Percentiles rank a stretch among this genome's conserved stretches.
Conservation (phyloP, 2,329 filamentous ascomycete genomes). For the Trichophyton benhamiae region DNA sequence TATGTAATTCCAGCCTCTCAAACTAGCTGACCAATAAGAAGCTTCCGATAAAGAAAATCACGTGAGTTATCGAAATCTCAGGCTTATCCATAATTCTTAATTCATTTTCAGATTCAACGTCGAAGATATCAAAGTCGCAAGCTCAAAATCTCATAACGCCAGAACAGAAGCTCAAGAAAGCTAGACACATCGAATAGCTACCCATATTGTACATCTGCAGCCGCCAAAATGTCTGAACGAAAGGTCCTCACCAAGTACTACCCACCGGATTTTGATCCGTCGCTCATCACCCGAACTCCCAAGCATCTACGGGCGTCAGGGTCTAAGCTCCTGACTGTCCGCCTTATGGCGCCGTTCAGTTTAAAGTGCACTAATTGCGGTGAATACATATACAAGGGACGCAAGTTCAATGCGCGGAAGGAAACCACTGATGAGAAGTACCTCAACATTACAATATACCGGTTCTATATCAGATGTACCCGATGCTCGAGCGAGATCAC, state of each 20-base stretch:
- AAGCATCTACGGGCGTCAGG: constrained; percentile 47
- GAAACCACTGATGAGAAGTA: constrained; percentile 87
- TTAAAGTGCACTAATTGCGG: constrained; percentile 59
- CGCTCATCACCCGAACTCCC: constrained; percentile 56
- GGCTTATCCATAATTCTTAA: no score
- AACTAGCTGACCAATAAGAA: not conserved
- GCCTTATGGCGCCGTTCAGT: constrained; percentile 78
- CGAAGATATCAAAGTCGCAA: not conserved
- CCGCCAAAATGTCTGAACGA: constrained; percentile 60
- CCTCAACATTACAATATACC: constrained; percentile 72
- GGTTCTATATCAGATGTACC: constrained; percentile 86
- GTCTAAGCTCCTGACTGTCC: constrained; percentile 71
- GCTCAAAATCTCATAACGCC: not conserved
- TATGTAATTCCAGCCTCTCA: not conserved
- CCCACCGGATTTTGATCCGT: constrained; percentile 60
- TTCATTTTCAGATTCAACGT: not conserved
- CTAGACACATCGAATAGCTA: not conserved
- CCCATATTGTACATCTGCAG: not conserved
- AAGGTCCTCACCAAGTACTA: constrained; percentile 54
- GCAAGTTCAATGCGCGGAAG: constrained; percentile 92
- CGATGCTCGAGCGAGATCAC: constrained; percentile 77
- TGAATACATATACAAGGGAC: constrained; percentile 82
- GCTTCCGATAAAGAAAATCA: not conserved
- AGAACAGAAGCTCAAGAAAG: not conserved
- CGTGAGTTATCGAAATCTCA: not conserved